phyloP scores from a whole-genome alignment of 148 eudicot species.

The Fagopyrum esculentum region DNA sequence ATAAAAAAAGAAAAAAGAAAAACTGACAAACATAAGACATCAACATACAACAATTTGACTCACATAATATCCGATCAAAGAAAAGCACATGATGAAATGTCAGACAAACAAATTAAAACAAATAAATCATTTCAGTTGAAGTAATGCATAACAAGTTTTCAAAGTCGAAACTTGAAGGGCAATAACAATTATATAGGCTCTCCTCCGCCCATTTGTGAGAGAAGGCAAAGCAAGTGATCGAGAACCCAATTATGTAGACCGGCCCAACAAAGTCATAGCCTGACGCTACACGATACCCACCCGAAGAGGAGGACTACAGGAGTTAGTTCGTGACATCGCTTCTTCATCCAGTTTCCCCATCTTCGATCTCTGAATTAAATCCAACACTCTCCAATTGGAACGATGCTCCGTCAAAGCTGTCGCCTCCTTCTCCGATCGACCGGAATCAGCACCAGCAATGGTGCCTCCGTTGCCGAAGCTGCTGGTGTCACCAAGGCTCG shows the following conservation, averaged over 20 bases:
- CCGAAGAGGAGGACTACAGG: not conserved
- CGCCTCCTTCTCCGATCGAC: conserved; percentile 10
- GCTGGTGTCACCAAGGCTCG: not conserved
- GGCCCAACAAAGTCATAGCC: not conserved
- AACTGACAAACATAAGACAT: too few relatives aligned
- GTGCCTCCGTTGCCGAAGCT: not conserved
- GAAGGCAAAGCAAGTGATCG: not conserved
- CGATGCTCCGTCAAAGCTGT: conserved; percentile 13
- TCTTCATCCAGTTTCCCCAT: not conserved
- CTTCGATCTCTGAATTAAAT: not conserved
- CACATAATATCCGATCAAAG: too few relatives aligned
- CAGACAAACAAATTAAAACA: too few relatives aligned
- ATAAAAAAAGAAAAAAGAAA: too few relatives aligned
- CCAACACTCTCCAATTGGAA: not conserved
- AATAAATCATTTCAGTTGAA: too few relatives aligned
- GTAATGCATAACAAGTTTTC: too few relatives aligned
- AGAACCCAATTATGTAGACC: not conserved
- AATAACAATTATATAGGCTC: too few relatives aligned
- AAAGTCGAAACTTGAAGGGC: too few relatives aligned
- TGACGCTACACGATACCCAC: too few relatives aligned
- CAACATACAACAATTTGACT: too few relatives aligned
- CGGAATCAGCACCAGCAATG: not conserved
- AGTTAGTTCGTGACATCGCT: not conserved
- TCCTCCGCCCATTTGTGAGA: too few relatives aligned
- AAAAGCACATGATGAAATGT: too few relatives aligned